These are phyloP conservation scores for Amaranthus palmeri DNA, from an alignment of 148 eudicot genomes.

Conservation along the genomic window DNA sequence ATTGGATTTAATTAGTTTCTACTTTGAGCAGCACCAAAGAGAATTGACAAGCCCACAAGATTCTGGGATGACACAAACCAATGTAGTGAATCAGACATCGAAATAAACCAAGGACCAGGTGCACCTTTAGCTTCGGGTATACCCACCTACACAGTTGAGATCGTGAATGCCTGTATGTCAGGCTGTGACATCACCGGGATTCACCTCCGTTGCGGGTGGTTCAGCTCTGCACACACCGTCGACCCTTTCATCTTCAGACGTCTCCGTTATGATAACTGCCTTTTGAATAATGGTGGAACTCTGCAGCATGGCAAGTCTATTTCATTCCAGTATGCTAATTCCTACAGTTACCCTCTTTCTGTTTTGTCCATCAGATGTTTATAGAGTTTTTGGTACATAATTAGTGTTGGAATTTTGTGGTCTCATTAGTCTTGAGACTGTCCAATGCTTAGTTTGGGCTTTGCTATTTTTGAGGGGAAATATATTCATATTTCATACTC, in stretches of 20 bases:
- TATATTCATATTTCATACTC: no score
- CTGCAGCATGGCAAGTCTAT: constrained; percentile 45
- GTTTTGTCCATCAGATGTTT: constrained; percentile 46
- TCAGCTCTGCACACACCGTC: constrained; percentile 68
- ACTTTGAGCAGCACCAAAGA: constrained; percentile 27
- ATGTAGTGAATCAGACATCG: constrained; percentile 48
- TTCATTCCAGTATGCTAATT: constrained; percentile 68
- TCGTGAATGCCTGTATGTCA: constrained; percentile 50
- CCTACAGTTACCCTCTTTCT: constrained; percentile 58
- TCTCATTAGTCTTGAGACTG: no score
- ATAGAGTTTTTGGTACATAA: no score
- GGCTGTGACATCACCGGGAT: constrained; percentile 61
- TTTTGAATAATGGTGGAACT: constrained; percentile 61
- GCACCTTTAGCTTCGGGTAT: constrained; percentile 68
- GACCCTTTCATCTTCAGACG: constrained; percentile 60
- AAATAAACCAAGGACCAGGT: constrained; percentile 53
- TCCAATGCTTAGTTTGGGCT: no score
- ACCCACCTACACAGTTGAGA: constrained; percentile 77
- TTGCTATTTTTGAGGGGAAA: no score
- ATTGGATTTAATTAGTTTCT: neutral
- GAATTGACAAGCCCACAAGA: constrained; percentile 43
- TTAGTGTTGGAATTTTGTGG: no score
- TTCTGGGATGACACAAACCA: constrained; percentile 49
- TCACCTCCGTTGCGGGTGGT: constrained; percentile 74
- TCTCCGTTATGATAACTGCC: constrained; percentile 48